These are phyloP conservation scores for Penicillium sp. DNA, from an alignment of 2,329 filamentous ascomycete species.

Conservation along the genomic window DNA sequence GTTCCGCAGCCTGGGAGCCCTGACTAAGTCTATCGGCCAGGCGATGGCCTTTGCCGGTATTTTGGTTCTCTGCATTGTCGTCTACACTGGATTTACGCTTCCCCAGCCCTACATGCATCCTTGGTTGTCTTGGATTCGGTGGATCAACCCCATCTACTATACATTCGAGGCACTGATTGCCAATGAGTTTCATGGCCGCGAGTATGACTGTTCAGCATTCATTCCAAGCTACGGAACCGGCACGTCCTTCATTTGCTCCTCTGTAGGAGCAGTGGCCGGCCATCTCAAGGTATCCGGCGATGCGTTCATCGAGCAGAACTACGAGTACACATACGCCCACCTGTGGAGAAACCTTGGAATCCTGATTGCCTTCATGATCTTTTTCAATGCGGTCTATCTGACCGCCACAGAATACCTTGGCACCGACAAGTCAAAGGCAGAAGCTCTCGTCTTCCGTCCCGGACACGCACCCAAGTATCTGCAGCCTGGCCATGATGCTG, in stretches of 20 bases:
- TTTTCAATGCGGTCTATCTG: slow-evolving; percentile 61
- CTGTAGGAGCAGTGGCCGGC: slow-evolving; percentile 54
- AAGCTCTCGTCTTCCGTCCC: slow-evolving; percentile 69
- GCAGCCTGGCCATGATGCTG: slow-evolving; percentile 7
- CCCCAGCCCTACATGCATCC: slow-evolving; percentile 47
- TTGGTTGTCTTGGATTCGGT: slow-evolving; percentile 48
- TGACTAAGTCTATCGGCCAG: slow-evolving; percentile 39
- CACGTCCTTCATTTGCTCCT: slow-evolving; percentile 17
- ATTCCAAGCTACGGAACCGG: slow-evolving; percentile 20
- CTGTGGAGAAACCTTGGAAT: slow-evolving; percentile 70
- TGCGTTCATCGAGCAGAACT: slow-evolving; percentile 53
- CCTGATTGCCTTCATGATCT: slow-evolving; percentile 59
- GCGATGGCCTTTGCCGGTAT: slow-evolving; percentile 51
- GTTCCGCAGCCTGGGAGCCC: slow-evolving; percentile 54
- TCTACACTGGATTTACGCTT: slow-evolving; percentile 40
- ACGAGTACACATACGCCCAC: slow-evolving; percentile 57
- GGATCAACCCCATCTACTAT: slow-evolving; percentile 34
- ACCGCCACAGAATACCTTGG: slow-evolving; percentile 39
- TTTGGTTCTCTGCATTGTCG: slow-evolving; percentile 30
- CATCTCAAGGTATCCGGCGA: slow-evolving; percentile 57
- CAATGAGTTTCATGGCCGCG: slow-evolving; percentile 33
- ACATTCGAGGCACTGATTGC: slow-evolving; percentile 30
- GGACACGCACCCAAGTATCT: slow-evolving; percentile 38
- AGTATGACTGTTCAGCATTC: slow-evolving; percentile 20
- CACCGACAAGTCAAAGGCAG: slow-evolving; percentile 69